A percentile compares a stretch with the other conserved stretches of the same genome.
These are phyloP conservation scores for Phaeosphaeria sp. DNA, from an alignment of 2,329 filamentous ascomycete species.

Conservation along the genomic window DNA sequence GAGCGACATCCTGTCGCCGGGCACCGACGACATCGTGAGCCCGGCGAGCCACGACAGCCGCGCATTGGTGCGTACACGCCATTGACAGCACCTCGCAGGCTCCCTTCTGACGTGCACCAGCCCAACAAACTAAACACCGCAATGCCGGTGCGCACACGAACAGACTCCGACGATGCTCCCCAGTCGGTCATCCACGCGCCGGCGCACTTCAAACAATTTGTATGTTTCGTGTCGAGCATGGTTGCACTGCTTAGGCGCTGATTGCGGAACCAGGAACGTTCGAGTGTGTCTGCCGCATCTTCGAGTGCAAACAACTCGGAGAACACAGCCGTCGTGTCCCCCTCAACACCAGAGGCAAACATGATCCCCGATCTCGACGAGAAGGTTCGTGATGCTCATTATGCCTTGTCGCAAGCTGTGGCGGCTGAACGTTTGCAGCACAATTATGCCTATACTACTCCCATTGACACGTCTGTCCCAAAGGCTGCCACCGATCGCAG, in stretches of 20 bases:
- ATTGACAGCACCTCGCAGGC: neutral
- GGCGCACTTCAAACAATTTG: constrained; percentile 81
- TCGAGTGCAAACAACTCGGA: constrained; percentile 43
- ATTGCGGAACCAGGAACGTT: constrained; percentile 36
- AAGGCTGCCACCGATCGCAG: constrained; percentile 62
- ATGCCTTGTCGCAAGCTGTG: constrained; percentile 24
- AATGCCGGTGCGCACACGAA: constrained; percentile 51
- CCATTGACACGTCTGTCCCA: constrained; percentile 75
- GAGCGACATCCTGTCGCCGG: constrained; percentile 48
- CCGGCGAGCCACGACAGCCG: constrained; percentile 41
- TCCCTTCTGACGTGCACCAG: constrained; percentile 29
- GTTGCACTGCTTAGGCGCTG: constrained; percentile 41
- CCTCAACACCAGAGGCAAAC: constrained; percentile 47
- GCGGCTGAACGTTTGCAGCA: constrained; percentile 43
- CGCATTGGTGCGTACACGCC: constrained; percentile 33
- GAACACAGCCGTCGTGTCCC: constrained; percentile 46
- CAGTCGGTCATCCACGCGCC: constrained; percentile 92
- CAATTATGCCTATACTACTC: constrained; percentile 65
- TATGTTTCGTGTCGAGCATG: constrained; percentile 48
- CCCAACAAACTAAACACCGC: constrained; percentile 57
- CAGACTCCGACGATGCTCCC: constrained; percentile 74
- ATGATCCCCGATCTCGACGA: constrained; percentile 46
- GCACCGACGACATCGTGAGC: constrained; percentile 45
- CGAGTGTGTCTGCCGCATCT: constrained; percentile 35
- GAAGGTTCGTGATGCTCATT: constrained; percentile 41